Evolutionary conservation across 306 rosid species (phyloP).

Genomic region (Quercus rubra): DNA sequence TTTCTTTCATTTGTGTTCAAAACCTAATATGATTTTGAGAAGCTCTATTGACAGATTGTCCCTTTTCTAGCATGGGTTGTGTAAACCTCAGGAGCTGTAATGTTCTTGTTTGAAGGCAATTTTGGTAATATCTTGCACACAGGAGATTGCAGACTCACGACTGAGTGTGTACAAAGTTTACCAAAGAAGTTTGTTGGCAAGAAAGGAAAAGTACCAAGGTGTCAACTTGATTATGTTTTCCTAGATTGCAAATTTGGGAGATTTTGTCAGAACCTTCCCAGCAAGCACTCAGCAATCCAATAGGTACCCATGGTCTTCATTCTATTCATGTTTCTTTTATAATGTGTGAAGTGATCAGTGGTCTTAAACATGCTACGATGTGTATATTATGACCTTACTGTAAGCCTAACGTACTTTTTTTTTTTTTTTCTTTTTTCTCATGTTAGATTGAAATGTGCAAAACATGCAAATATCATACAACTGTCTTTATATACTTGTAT

Average conservation of each 20-base stretch:
- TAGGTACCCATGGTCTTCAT: slow-evolving; percentile 31
- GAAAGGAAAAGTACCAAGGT: slow-evolving; percentile 51
- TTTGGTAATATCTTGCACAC: slow-evolving; percentile 75
- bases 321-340: neutral
- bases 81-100: slow-evolving; percentile 62
- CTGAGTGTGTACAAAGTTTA: slow-evolving; percentile 56
- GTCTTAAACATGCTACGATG: neutral
- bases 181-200: slow-evolving; percentile 62
- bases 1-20: neutral
- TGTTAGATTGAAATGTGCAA: neutral
- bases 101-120: slow-evolving; percentile 81
- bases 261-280: slow-evolving; percentile 51
- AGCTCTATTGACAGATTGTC: slow-evolving; percentile 32
- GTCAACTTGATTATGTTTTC: slow-evolving; percentile 62
- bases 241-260: slow-evolving; percentile 1
- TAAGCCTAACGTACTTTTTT: neutral
- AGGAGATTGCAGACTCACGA: slow-evolving; percentile 79
- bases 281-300: slow-evolving; percentile 54
- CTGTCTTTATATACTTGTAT: neutral
- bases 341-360: neutral
- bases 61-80: slow-evolving; percentile 30
- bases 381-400: neutral
- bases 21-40: neutral
- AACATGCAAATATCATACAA: neutral
- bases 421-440: neutral